Percentiles rank a stretch among this genome's conserved stretches.
phyloP scores from a whole-genome alignment of 305 asterid genomes.

The Coffea humblotiana region DNA sequence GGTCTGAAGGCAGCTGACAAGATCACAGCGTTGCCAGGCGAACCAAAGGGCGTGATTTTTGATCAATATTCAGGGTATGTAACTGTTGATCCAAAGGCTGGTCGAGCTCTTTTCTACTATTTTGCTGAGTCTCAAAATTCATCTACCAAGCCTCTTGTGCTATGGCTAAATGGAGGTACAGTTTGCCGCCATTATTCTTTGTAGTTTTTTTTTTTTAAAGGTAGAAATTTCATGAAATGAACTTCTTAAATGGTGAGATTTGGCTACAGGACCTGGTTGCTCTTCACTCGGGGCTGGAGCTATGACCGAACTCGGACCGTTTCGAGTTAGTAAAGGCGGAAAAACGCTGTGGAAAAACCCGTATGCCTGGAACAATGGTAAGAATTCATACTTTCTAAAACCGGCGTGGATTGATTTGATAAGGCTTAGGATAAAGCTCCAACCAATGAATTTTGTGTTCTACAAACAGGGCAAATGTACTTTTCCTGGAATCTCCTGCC shows the following conservation, averaged over 20 bases:
- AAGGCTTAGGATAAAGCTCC: too few species aligned
- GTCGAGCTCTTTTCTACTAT: too few species aligned
- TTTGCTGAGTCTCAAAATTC: conserved; percentile 18
- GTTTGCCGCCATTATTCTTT: too few species aligned
- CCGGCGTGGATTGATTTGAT: background rate
- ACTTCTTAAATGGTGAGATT: background rate
- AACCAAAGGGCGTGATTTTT: too few species aligned
- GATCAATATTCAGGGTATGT: too few species aligned
- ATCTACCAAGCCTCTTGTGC: conserved; percentile 53
- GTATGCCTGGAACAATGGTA: conserved; percentile 57
- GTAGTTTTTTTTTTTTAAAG: too few species aligned
- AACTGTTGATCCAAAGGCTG: too few species aligned
- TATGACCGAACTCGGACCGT: conserved; percentile 47
- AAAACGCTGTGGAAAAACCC: conserved; percentile 46
- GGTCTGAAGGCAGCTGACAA: too few species aligned
- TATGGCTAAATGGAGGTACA: conserved; percentile 69
- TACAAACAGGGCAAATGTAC: conserved; percentile 54
- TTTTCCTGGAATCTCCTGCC: conserved; percentile 73
- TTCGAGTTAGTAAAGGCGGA: conserved; percentile 45
- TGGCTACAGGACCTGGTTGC: conserved; percentile 44
- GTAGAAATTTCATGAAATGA: too few species aligned
- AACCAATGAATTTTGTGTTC: background rate
- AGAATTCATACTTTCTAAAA: background rate
- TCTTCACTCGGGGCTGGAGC: conserved; percentile 51
- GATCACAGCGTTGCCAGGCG: too few species aligned